phyloP scores from a whole-genome alignment of 2,329 filamentous ascomycete species.

The Claviceps purpurea region DNA sequence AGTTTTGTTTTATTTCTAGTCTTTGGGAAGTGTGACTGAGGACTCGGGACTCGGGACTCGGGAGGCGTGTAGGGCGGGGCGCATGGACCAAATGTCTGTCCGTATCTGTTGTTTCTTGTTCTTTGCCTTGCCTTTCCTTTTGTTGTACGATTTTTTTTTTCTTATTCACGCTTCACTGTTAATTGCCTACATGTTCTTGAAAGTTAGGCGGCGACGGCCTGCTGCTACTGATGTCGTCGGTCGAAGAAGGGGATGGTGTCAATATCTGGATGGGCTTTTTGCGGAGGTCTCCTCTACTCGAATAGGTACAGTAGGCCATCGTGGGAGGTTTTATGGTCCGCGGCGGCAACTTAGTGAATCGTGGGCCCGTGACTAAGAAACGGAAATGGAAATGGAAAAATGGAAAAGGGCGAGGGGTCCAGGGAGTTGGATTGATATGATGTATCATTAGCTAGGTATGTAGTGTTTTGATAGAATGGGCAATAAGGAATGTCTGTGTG shows the following conservation, averaged over 20 bases:
- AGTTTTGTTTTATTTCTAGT: too few species aligned
- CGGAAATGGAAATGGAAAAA: neutral
- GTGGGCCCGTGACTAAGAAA: neutral
- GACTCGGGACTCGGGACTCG: neutral
- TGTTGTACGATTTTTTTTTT: neutral
- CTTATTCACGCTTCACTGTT: neutral
- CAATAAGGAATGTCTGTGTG: too few species aligned
- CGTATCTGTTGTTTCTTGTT: neutral
- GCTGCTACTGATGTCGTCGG: too few species aligned
- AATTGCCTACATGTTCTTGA: too few species aligned
- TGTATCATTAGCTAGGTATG: neutral
- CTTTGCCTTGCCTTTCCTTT: neutral
- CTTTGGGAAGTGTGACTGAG: too few species aligned
- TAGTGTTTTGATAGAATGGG: neutral
- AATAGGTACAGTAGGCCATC: too few species aligned
- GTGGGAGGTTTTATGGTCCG: too few species aligned
- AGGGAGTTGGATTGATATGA: neutral
- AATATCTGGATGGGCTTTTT: too few species aligned
- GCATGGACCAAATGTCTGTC: neutral
- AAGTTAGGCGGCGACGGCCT: too few species aligned
- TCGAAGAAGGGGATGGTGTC: too few species aligned
- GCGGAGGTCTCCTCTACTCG: too few species aligned
- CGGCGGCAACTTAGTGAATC: neutral
- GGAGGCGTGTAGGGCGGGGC: conserved; percentile 1
- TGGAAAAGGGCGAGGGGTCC: neutral